A percentile compares a stretch with the other conserved stretches of the same genome.
phyloP scores from a whole-genome alignment of 163 green algal genomes.

The Picocystis sp. region DNA sequence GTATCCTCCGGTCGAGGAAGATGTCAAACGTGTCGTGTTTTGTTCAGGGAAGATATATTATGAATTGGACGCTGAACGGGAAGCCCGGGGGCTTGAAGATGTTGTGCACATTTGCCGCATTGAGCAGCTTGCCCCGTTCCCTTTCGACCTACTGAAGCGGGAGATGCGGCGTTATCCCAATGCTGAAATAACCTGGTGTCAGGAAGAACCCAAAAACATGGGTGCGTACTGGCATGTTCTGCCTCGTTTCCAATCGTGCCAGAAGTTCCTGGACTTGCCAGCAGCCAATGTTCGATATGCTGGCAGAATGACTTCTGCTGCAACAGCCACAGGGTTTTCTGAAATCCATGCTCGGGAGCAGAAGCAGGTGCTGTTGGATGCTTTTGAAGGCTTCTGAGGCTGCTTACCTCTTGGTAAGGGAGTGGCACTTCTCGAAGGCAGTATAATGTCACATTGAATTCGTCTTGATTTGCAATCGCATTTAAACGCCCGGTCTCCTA shows the following conservation, averaged over 20 bases:
- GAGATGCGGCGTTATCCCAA: conserved; percentile 91
- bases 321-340: conserved; percentile 62
- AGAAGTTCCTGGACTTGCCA: not conserved
- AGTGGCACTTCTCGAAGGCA: no score
- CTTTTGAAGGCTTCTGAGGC: no score
- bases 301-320: conserved; percentile 53
- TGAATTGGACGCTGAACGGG: conserved; percentile 73
- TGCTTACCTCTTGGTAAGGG: no score
- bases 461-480: no score
- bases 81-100: conserved; percentile 32
- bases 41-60: conserved; percentile 98
- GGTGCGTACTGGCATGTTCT: conserved; percentile 75
- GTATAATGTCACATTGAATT: no score
- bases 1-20: conserved; percentile 34
- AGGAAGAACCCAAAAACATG: conserved; percentile 96
- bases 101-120: conserved; percentile 19
- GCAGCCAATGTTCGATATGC: conserved; percentile 53
- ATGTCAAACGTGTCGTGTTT: conserved; percentile 72
- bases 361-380: no score
- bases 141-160: conserved; percentile 84
- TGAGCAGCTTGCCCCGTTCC: conserved; percentile 40
- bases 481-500: no score
- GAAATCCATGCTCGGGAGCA: no score
- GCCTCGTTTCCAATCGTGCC: conserved; percentile 34
- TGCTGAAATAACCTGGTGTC: conserved; percentile 40